Evolutionary conservation across 345 rosid genomes (phyloP), one percentile per base, ranked within the genome.

Genomic region (Capsella bursapastoris): DNA sequence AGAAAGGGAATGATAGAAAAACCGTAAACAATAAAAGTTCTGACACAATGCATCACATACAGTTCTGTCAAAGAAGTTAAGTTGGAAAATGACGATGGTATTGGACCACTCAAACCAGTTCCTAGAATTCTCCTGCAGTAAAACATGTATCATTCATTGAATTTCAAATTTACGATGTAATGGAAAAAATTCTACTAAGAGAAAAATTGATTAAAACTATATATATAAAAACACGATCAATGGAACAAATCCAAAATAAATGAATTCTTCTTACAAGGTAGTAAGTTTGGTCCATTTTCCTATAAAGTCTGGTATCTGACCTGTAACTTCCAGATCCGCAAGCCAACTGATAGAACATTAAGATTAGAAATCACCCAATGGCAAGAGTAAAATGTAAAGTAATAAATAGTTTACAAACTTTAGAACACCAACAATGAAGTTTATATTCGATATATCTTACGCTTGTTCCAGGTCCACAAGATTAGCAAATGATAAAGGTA

Each of bases 21-120:
- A 29, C 5, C 6, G 15, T 64, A 56, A 15, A 18, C 4, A 57
- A 25, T 1, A 71, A 25, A 0, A 57, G 15, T 27, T 38, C 15
- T 28, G 37, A 35, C 38, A 44, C 10, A 70, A 64, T 57, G 40
- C 38, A 77, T 57, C 71, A 85, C 96, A 85, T 78, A 90, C 93
- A 86, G 72, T 50, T 78, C 84, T 81, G 72, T 74, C 80, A 88
- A 48, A 61, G 83, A 70, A 70, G 80, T 80, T 43, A 88, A 72
- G 70, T 75, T 90, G 60, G 87, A 72, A 58, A 90, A 83, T 55
- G 86, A 71, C n/a, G 85, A 80, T 5, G 93, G 93, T 41, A 88
- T 85, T 5, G 93, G 83, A 70, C 93, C 90, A 22, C 61, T 75
- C 40, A 88, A 76, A 66, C 85, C 76, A 64, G 87, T 88, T 12